Evolutionary conservation across 1,284 basidiomycete species (phyloP), one percentile per base, ranked within the genome.

Genomic region (Wallemia mellicola): DNA sequence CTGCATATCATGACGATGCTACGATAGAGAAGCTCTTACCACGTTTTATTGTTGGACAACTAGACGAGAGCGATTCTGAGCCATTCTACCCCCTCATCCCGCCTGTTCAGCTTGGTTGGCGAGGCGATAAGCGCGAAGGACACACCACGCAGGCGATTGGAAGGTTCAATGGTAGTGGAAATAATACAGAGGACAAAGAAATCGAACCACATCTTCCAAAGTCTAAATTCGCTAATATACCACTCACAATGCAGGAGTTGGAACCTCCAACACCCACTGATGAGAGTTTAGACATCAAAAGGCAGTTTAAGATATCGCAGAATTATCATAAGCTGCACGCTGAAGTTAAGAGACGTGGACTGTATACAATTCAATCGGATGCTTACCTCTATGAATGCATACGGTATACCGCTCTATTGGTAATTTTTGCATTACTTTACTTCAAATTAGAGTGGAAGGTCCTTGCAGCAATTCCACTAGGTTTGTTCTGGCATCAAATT

Each of bases 61-160:
- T 96, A 22, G 75, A 81, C 60, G 67, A 76, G 33, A 70, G 71
- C 11, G 74, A 70, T 72, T 30, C 67, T 73, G 60, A 74, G 32
- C 72, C 76, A 2, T 96, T 88, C 85, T 70, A 71, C 32, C 84
- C 91, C 19, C 75, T 96, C 54, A 76, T 88, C 0, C 92, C 94
- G 26, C 94, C 92, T 1, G 77, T 95, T 63, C 80, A 83, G 72
- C 77, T 82, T 0, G 92, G 91, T 25, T 83, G 87, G 77, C 75
- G 83, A 24, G 72, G 74, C 38, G 76, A 74, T 48, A 61, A 68
- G 2, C 71, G 70, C 22, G 60, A 68, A 26, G 71, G 73, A 60
- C 76, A 77, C 59, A 71, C 38, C 38, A 48, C 38, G 38, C 38
- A 48, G 38, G 38, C 38, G 5, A 11, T 11, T 5, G 38, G 22